Evolutionary conservation across 2,329 filamentous ascomycete species (phyloP).

Genomic region (Botryotinia globosa): DNA sequence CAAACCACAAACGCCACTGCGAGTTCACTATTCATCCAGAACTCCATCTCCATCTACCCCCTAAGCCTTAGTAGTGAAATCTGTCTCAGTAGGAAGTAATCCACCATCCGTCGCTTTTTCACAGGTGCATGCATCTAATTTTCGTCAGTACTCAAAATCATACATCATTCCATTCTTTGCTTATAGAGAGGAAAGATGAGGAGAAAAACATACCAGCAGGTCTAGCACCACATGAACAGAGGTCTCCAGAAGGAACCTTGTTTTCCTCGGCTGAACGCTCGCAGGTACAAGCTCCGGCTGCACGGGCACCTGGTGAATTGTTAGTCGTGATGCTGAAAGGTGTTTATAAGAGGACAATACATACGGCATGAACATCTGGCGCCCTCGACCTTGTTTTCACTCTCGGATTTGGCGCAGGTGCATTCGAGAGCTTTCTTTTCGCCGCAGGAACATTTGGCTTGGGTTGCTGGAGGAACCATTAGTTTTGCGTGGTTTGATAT

Average conservation of each 20-base stretch:
- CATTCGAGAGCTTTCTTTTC: constrained; percentile 84
- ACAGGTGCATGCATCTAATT: constrained; percentile 71
- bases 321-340: background rate
- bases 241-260: constrained; percentile 52
- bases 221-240: constrained; percentile 76
- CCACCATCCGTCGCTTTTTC: constrained; percentile 66
- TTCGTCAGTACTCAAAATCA: background rate
- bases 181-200: background rate
- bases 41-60: background rate
- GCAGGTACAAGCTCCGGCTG: constrained; percentile 79
- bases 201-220: constrained; percentile 58
- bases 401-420: constrained; percentile 71
- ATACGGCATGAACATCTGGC: constrained; percentile 77
- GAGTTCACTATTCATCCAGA: background rate
- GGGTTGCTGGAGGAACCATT: constrained; percentile 44
- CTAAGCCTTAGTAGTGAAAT: constrained; percentile 71
- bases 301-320: constrained; percentile 52
- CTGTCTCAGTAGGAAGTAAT: constrained; percentile 68
- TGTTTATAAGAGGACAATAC: constrained; percentile 30
- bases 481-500: background rate
- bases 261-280: constrained; percentile 72
- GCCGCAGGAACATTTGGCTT: constrained; percentile 83
- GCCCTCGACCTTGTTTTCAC: constrained; percentile 72
- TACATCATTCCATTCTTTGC: background rate
- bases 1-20: background rate